Conservation (phyloP, 352 stramenopile species). For the Phytophthora pisi region DNA sequence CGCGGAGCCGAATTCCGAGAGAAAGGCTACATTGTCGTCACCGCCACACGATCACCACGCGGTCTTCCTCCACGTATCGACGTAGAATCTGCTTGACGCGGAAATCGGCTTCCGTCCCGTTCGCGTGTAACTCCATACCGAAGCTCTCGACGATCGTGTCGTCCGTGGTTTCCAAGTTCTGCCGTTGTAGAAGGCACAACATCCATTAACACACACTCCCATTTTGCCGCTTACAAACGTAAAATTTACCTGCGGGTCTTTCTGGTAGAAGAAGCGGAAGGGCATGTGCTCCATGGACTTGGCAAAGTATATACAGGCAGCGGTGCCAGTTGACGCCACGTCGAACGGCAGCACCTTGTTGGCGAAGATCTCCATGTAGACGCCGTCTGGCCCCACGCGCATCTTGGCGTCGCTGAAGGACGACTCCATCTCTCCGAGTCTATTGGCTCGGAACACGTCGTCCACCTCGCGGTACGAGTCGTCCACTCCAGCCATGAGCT, state of each 20-base stretch:
- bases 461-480: constrained; percentile 48
- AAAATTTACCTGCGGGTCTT: constrained; percentile 39
- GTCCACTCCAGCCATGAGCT: constrained; percentile 42
- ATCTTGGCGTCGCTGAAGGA: constrained; percentile 47
- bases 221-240: neutral
- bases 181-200: neutral
- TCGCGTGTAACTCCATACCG: constrained; percentile 52
- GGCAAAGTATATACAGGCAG: constrained; percentile 55
- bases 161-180: constrained; percentile 36
- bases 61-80: constrained; percentile 48
- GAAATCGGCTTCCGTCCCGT: constrained; percentile 52
- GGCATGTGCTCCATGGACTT: constrained; percentile 47
- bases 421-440: constrained; percentile 34
- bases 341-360: constrained; percentile 56
- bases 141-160: constrained; percentile 63
- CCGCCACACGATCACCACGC: constrained; percentile 64
- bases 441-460: constrained; percentile 41
- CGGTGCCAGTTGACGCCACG: constrained; percentile 34
- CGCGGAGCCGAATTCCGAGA: constrained; percentile 53
- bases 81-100: constrained; percentile 55
- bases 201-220: too few species aligned
- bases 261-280: constrained; percentile 47
- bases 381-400: constrained; percentile 32
- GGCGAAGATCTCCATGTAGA: constrained; percentile 57
- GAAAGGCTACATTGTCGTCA: constrained; percentile 58